Base-by-base conservation (phyloP, 768 basidiomycete genomes). In the Podaxis mareebaensis region DNA sequence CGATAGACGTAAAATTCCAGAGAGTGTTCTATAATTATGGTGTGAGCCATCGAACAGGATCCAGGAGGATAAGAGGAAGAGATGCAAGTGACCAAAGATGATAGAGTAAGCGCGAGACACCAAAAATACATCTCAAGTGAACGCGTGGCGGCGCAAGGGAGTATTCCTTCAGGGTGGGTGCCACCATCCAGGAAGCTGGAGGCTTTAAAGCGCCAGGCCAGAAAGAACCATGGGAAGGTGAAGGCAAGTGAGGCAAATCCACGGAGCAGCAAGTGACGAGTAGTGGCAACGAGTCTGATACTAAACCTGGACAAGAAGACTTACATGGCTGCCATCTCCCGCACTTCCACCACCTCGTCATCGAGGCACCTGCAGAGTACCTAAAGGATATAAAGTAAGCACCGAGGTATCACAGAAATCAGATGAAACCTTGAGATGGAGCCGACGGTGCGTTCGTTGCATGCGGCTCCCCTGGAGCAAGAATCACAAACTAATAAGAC, bases 281-380 rank as follows among this genome's bases (percentile, higher is more conserved):
- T 44, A 11, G 20, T 22, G 42, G 20, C 17, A 30, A 54, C 53
- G 15, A 36, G 13, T 17, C 17, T 13, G 20, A 22, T 59, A 36
- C 28, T 33, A 40, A 59, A 33, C 20, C 28, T 15, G 20, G 53
- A 46, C n/a, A 55, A 56, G 11, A 49, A 57, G 46, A 76, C 87
- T 72, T 67, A 96, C 86, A 87, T 87, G 20, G 91, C 91, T 22
- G 92, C 92, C 86, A 92, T 93, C 75, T 95, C 91, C 46, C 94
- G 83, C 20, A 96, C 94, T 77, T 96, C 94, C 8, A 93, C 86
- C 15, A 93, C 88, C 65, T 93, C 92, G 71, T 96, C 94, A 66
- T 91, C 87, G 28, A 96, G 76, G 66, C 93, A 93, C 69, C 85
- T 80, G 66, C 90, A 92, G 3, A 96, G 78, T 39, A 92, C 88